Conservation (phyloP, 2,329 filamentous ascomycete genomes). For the Fusarium goolgardi region DNA sequence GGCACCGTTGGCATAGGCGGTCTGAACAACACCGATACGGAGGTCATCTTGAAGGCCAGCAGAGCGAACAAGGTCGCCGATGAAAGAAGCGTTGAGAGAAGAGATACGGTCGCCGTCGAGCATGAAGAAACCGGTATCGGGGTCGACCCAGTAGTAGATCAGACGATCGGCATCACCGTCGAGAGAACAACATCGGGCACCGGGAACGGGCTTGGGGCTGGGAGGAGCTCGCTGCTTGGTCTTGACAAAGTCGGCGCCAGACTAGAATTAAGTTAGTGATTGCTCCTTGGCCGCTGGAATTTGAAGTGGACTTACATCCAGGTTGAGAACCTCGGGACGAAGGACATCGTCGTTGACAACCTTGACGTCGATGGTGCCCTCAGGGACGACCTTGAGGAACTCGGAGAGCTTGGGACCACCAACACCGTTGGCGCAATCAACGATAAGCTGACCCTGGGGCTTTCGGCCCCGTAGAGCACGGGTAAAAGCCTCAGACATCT, state of each 20-base stretch:
- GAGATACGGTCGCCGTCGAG: conserved; percentile 97
- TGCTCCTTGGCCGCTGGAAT: background rate
- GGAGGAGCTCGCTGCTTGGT: conserved; percentile 93
- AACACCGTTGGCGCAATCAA: conserved; percentile 97
- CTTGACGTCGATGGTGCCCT: conserved; percentile 81
- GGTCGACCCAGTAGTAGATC: conserved; percentile 93
- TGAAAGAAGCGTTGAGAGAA: conserved; percentile 91
- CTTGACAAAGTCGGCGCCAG: conserved; percentile 97
- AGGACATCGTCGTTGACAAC: conserved; percentile 94
- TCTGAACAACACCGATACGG: conserved; percentile 95
- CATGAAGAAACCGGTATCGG: conserved; percentile 86
- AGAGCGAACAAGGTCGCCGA: conserved; percentile 85
- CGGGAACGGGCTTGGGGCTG: conserved; percentile 78
- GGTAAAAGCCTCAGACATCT: conserved; percentile 86
- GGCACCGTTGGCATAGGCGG: conserved; percentile 96
- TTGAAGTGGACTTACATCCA: conserved; percentile 71
- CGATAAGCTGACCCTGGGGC: conserved; percentile 78
- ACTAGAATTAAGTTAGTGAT: conserved; percentile 60
- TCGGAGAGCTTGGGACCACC: conserved; percentile 91
- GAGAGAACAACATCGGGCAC: conserved; percentile 86
- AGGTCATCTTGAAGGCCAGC: conserved; percentile 83
- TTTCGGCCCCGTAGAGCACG: conserved; percentile 82
- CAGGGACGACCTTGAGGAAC: conserved; percentile 83
- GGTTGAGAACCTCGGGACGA: conserved; percentile 88
- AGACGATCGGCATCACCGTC: conserved; percentile 96